Conservation (phyloP, 2,329 filamentous ascomycete species). For the Exophiala calicioides region DNA sequence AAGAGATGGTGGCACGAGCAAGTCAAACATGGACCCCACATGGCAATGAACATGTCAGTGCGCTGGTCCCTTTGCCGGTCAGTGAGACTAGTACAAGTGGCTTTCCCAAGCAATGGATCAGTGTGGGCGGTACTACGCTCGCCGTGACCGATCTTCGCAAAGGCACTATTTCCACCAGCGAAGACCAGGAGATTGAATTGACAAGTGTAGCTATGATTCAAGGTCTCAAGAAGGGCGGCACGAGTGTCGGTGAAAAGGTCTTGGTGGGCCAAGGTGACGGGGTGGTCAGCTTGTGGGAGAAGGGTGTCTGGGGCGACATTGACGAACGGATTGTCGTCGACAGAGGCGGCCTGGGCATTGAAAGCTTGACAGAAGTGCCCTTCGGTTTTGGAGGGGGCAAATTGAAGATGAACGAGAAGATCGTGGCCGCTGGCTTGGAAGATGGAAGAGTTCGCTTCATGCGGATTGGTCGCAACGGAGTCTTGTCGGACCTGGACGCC, state of each 20-base stretch:
- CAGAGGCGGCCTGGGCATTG: slow-evolving; percentile 73
- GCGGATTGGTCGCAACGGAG: slow-evolving; percentile 70
- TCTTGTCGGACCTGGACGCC: slow-evolving; percentile 61
- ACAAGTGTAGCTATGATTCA: slow-evolving; percentile 78
- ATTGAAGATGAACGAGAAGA: slow-evolving; percentile 58
- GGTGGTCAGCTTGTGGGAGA: slow-evolving; percentile 89
- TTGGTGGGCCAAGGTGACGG: slow-evolving; percentile 77
- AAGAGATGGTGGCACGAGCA: slow-evolving; percentile 48
- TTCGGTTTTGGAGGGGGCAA: slow-evolving; percentile 64
- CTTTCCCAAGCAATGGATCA: slow-evolving; percentile 92
- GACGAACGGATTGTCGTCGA: slow-evolving; percentile 84
- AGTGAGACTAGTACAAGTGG: slow-evolving; percentile 80
- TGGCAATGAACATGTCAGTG: slow-evolving; percentile 82
- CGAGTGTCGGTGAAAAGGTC: slow-evolving; percentile 72
- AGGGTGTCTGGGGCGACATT: slow-evolving; percentile 92
- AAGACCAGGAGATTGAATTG: slow-evolving; percentile 92
- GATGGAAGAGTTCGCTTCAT: slow-evolving; percentile 79
- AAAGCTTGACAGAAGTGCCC: slow-evolving; percentile 73
- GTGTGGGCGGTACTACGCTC: slow-evolving; percentile 86
- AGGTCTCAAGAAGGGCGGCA: slow-evolving; percentile 67
- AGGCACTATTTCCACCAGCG: slow-evolving; percentile 82
- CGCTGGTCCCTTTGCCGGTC: slow-evolving; percentile 78
- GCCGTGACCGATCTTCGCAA: slow-evolving; percentile 85
- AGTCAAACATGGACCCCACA: slow-evolving; percentile 83
- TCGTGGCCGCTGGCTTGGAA: slow-evolving; percentile 74